These are phyloP conservation scores for Yamadazyma epiphylla DNA, from an alignment of 1,139 yeast species.

Conservation along the genomic window DNA sequence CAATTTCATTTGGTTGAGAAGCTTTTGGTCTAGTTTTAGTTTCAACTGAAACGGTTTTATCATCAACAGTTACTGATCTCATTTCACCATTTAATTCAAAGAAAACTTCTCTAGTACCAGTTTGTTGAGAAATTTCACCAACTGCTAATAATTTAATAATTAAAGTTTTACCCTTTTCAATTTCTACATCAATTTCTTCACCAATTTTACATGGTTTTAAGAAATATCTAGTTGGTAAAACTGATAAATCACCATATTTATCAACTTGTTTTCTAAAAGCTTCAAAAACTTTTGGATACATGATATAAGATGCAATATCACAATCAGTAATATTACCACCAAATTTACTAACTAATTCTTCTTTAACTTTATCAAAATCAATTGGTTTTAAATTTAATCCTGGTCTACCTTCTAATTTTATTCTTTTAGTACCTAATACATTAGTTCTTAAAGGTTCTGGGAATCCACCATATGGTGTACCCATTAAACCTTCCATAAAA, in stretches of 20 bases:
- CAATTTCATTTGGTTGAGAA: conserved; percentile 87
- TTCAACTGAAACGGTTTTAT: conserved; percentile 81
- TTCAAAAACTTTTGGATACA: conserved; percentile 98
- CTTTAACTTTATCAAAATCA: conserved; percentile 65
- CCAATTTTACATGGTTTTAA: conserved; percentile 81
- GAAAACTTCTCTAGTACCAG: conserved; percentile 94
- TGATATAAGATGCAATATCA: conserved; percentile 91
- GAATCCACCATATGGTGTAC: conserved; percentile 99
- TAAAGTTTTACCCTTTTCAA: conserved; percentile 92
- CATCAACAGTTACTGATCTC: conserved; percentile 91
- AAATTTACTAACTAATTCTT: conserved; percentile 67
- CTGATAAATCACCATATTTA: conserved; percentile 87
- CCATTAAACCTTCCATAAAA: conserved; percentile 98
- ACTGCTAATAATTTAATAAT: conserved; percentile 89
- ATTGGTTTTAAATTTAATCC: conserved; percentile 85
- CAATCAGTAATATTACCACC: conserved; percentile 63
- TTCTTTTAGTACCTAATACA: conserved; percentile 78
- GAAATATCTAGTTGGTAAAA: conserved; percentile 88
- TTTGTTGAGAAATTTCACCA: conserved; percentile 79
- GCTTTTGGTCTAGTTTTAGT: conserved; percentile 89
- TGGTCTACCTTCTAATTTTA: conserved; percentile 84
- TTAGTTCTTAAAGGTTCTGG: conserved; percentile 97
- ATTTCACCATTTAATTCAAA: conserved; percentile 97
- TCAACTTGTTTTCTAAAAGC: conserved; percentile 71
- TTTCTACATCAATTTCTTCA: conserved; percentile 84